Base-by-base conservation (phyloP, 129 eudicot species). In the Saposhnikovia divaricata region DNA sequence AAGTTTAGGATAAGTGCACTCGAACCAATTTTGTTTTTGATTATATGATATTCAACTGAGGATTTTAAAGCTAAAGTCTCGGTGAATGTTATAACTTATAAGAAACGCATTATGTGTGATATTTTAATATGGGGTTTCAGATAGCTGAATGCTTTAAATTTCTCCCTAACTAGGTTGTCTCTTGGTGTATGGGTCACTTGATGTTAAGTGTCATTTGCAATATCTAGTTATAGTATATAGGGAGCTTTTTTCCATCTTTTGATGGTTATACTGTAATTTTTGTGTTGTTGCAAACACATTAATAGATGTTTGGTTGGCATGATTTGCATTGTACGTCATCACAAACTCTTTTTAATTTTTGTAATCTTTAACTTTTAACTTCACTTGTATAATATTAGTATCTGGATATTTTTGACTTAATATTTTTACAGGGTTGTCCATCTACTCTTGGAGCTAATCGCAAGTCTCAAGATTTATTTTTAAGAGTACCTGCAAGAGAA, bases 391-490 rank as follows among this genome's bases (percentile, higher is more conserved):
- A 44, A 72, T 48, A 13, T 48, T 75, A 18, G 19, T 81, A 40
- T 82, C 68, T 73, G 44, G 74, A 74, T 59, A 61, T 79, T 34
- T 80, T 77, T 80, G 37, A 19, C 63, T 34, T 84, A 55, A 34
- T 80, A 6, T 78, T 46, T 47, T 84, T 83, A 74, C 63, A 94
- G 98, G 98, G 98, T 82, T 93, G 98, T 74, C 98, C 98, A 28
- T 85, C 97, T 74, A 93, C 98, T 19, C 98, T 93, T 81, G 98
- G 98, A 77, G 97, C 97, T 45, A 89, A 77, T 74, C 97, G 97
- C 78, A 93, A 88, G 88, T 85, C 98, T 46, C 97, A 93, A 83
- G 98, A 93, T 79, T 89, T 91, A 82, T 91, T 93, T 86, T 87
- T 87, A 79, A 82, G 98, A 79, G 94, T 93, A 42, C 91, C 98